Percentiles rank a stretch among this genome's conserved stretches.
phyloP scores from a whole-genome alignment of 2,329 filamentous ascomycete genomes.

The Epichloe festucae region DNA sequence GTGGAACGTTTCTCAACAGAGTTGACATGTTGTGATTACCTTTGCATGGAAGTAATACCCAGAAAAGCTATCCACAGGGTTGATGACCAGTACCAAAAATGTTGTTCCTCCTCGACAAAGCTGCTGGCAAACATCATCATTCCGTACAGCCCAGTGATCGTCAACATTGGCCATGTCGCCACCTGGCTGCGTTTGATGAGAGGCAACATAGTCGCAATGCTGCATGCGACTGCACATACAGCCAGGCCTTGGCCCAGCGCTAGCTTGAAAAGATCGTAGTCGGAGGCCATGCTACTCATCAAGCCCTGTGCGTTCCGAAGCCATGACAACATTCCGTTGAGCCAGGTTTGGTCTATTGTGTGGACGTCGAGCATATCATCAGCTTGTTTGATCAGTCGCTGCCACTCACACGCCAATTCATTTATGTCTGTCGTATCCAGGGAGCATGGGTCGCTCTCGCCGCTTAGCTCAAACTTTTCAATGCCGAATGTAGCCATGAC shows the following conservation, averaged over 20 bases:
- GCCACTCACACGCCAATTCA: constrained; percentile 59
- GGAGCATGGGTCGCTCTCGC: constrained; percentile 24
- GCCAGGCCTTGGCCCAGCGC: constrained; percentile 29
- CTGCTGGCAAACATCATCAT: constrained; percentile 96
- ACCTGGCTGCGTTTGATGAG: constrained; percentile 7
- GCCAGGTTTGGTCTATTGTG: constrained; percentile 25
- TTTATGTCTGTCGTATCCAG: constrained; percentile 30
- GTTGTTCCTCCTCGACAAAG: constrained; percentile 95
- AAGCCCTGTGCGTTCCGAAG: constrained; percentile 59
- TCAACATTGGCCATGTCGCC: constrained; percentile 37
- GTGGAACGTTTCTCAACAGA: neutral
- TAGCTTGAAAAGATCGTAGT: constrained; percentile 65
- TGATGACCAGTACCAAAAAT: constrained; percentile 93
- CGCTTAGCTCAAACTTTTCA: constrained; percentile 26
- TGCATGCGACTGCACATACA: constrained; percentile 16
- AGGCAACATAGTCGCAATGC: constrained; percentile 6
- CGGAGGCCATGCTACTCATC: constrained; percentile 84
- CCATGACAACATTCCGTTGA: constrained; percentile 42
- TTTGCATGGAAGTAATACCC: constrained; percentile 31
- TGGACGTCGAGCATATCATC: constrained; percentile 10
- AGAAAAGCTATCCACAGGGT: constrained; percentile 54
- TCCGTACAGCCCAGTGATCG: constrained; percentile 43
- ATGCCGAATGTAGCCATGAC: constrained; percentile 57
- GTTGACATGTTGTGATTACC: constrained; percentile 15
- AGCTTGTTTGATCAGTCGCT: constrained; percentile 16